Evolutionary conservation across 164 flowering plant species (phyloP).

Genomic region (Piper longum): DNA sequence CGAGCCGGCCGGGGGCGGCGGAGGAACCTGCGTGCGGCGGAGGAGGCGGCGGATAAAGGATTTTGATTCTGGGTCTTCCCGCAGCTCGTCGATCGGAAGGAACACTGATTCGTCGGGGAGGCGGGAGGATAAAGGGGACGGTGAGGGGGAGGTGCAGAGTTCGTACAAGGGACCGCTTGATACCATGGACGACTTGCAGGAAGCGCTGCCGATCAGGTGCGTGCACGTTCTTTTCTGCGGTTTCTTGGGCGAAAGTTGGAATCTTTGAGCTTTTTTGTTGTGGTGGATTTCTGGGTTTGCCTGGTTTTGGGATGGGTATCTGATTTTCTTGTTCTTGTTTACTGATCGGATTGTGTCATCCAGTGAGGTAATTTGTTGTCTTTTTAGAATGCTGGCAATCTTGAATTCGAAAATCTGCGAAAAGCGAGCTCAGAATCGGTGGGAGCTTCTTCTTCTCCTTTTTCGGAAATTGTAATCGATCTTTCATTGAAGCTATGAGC

Average conservation of each 20-base stretch:
- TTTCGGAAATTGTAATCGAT: no score
- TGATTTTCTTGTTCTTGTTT: no score
- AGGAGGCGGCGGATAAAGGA: constrained; percentile 2
- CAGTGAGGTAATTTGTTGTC: no score
- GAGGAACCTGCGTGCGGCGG: neutral
- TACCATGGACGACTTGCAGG: constrained; percentile 44
- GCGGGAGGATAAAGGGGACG: constrained; percentile 11
- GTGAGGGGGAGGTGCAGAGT: constrained; percentile 53
- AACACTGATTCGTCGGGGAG: constrained; percentile 23
- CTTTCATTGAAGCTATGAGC: no score
- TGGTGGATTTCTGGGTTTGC: neutral
- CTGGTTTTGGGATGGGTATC: no score
- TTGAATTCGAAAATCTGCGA: no score
- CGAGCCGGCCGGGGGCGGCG: neutral
- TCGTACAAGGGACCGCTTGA: constrained; percentile 45
- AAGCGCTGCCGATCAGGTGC: constrained; percentile 51
- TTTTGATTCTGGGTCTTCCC: constrained; percentile 7
- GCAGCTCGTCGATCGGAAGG: constrained; percentile 49
- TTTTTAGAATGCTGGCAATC: no score
- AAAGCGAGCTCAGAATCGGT: no score
- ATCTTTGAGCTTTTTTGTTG: neutral
- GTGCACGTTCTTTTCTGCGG: neutral
- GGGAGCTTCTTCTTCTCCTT: no score
- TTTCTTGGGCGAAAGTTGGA: neutral
- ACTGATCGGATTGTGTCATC: no score